Base-by-base conservation (phyloP, 2,329 filamentous ascomycete genomes). In the Fusarium paranaense region DNA sequence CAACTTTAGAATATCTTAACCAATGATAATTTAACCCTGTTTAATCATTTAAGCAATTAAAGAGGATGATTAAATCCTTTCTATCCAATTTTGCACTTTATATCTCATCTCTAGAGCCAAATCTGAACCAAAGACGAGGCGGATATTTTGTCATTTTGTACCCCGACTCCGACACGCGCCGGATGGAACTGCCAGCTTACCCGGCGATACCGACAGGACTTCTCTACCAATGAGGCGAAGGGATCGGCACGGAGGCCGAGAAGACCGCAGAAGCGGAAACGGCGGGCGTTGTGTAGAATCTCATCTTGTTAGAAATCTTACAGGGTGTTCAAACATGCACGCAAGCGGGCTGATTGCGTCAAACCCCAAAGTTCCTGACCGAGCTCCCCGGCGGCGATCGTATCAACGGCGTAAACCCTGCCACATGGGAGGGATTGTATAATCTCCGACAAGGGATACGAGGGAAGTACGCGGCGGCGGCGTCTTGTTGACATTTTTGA, bases 251-350 rank as follows among this genome's bases (percentile, higher is more conserved):
- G 18, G 47, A 52, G 4, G 27, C 47, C 47, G 47, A 32, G 6
- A 52, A 18, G 25, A 8, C 25, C 25, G 25, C 16, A 50, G 25
- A 50, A 32, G 47, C 47, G 47, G 47, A 52, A 52, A 20, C 47
- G 25, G 47, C 27, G 47, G 47, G 25, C 9, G 47, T 52, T 13
- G 13, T 8, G 10, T 47, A 10, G 22, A 47, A 27, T 47, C 42
- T 47, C 42, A 47, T 25, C 42, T 25, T 16, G 22, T 18, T 30
- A 18, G 25, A 52, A 11, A 32, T n/a, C 47, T 32, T 52, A 32
- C 47, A 52, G 10, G 47, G 47, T 32, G 47, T 13, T 10, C 27
- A 52, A 32, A 52, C 47, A 52, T 52, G 47, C 47, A 52, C 47
- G 47, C 25, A 52, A 52, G 47, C 11, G 27, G 27, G 11, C 13